Evolutionary conservation across 352 stramenopile genomes (phyloP), one percentile per base, ranked within the genome.

Genomic region (Pythium phragmitis): DNA sequence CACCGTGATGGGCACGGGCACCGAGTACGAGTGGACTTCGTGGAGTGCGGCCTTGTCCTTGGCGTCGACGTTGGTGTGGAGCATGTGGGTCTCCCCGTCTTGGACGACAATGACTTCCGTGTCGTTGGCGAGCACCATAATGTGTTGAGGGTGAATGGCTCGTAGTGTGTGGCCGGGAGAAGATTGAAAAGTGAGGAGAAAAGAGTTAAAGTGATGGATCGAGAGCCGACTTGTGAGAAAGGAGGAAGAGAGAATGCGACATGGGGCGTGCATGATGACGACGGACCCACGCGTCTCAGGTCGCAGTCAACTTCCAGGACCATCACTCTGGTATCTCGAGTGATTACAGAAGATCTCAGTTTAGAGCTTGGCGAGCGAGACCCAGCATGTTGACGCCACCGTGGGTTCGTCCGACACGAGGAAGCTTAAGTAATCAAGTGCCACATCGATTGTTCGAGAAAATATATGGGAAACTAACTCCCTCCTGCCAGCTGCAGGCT

Each of bases 1-100:
- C 16, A 72, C 33, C 3, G 65, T 57, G 23, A 83, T 82, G 8
- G 82, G 80, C 7, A 82, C 68, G 4, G 82, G 82, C 54, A 88
- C 82, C 3, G 57, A 30, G 33, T 80, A 72, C 13, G 57, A 69
- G 57, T 75, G 34, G 26, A 80, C 16, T 23, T 73, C 70, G 16
- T 48, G 23, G 36, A 73, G 65, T 13, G 75, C 73, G 45, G 69
- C 71, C 30, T 82, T 77, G 56, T 59, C 58, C 45, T 76, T 63
- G 0, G 65, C 60, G 28, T 45, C 50, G n/a, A 2, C 7, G 17
- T 45, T 39, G 2, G 54, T 16, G 47, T 54, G 52, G 42, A 72
- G 54, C 47, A 65, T 78, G 43, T 76, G 75, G 50, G 50, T 37
- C 34, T 69, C 65, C n/a, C 45, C 41, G 41, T 51, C 45, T 26